Evolutionary conservation across 139 green algal genomes (phyloP), one percentile per base, ranked within the genome.

Genomic region (Auxenochlorella pyrenoidosa): DNA sequence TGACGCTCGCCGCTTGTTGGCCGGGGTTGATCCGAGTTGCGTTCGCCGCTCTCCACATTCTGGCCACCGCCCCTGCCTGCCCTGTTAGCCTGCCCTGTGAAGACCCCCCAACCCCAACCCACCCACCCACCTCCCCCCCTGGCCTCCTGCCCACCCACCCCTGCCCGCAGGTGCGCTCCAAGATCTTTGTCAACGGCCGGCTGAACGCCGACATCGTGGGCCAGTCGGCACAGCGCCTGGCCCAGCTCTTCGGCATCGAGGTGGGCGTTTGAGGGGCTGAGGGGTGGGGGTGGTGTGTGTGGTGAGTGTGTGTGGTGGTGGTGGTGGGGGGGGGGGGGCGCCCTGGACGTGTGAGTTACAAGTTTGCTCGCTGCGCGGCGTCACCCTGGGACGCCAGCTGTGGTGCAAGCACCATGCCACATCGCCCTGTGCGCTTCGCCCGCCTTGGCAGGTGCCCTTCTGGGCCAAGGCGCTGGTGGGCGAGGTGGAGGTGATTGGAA

Each of bases 141-240:
- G 10, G 10, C 66, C 66, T 40, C 28, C 38, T 21, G 10, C 26
- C 30, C 8, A 43, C 26, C 24, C 73, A 21, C 43, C 0, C 8
- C 78, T 54, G 1, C 19, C 54, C 19, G 28, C 78, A 92, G 91
- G 91, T 94, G 4, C 89, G 93, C 59, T 51, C 82, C n/a, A 88
- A 85, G 40, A 85, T 96, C 54, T 80, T 95, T 32, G 79, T 92
- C n/a, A 90, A 96, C 75, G 91, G 92, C 73, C 80, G 84, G 18
- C 88, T 96, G 36, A 96, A 96, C 79, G 84, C 93, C 38, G 88
- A 93, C 86, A 91, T 95, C 1, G 93, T 96, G 79, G 93, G 93
- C 34, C 92, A 96, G 90, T 92, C 79, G 36, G 91, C 93, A 4
- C 80, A 88, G 71, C 87, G 91, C 51, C 91, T 96, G 41, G 93